These are phyloP conservation scores for Trichoderma gamsii DNA, from an alignment of 495 filamentous ascomycete species.

Conservation along the genomic window DNA sequence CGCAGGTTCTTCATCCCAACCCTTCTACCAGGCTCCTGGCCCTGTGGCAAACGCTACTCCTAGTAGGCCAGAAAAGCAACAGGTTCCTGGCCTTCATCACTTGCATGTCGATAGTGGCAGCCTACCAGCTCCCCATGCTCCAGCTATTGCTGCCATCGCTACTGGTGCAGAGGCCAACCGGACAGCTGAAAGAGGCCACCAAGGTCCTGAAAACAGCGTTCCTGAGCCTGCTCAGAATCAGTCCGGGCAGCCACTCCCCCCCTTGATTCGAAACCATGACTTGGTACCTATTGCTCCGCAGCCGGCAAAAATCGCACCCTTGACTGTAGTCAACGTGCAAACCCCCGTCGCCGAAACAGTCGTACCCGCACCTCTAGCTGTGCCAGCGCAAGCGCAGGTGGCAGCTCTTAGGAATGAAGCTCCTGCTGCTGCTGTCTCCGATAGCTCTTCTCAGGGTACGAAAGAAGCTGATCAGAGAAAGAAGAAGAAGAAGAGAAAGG, in stretches of 20 bases:
- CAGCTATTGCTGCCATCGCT: constrained; percentile 31
- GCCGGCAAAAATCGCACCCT: constrained; percentile 72
- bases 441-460: constrained; percentile 44
- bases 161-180: constrained; percentile 16
- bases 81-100: constrained; percentile 31
- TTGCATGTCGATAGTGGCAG: neutral
- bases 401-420: constrained; percentile 41
- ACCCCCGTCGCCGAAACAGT: constrained; percentile 41
- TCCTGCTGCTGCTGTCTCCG: constrained; percentile 40
- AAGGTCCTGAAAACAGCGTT: neutral
- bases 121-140: constrained; percentile 19
- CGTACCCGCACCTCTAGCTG: constrained; percentile 11
- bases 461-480: constrained; percentile 34
- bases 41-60: neutral
- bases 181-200: neutral
- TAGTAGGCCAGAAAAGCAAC: constrained; percentile 21
- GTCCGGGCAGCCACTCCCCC: constrained; percentile 24
- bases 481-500: constrained; percentile 48
- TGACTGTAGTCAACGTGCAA: constrained; percentile 52
- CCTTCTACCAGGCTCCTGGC: neutral
- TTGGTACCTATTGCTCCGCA: constrained; percentile 73
- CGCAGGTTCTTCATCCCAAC: neutral
- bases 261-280: constrained; percentile 40
- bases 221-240: neutral
- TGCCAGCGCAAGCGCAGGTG: constrained; percentile 38